phyloP scores from a whole-genome alignment of 495 filamentous ascomycete genomes.

The Podospora pseudocomata region DNA sequence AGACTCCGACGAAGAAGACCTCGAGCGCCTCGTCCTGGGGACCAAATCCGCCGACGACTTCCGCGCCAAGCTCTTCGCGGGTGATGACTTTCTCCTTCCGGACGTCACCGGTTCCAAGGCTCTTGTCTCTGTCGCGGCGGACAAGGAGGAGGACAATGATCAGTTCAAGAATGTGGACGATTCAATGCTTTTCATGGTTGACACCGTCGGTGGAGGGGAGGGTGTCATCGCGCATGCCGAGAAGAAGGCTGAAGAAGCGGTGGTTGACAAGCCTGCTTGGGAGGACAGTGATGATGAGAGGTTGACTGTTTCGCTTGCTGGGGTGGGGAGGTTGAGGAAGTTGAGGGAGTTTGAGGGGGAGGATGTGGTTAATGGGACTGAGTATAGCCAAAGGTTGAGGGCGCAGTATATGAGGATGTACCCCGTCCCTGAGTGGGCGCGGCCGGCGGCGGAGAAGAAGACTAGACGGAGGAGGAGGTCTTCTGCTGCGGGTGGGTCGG shows the following conservation, averaged over 20 bases:
- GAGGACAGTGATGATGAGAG: constrained; percentile 94
- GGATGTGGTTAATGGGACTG: constrained; percentile 78
- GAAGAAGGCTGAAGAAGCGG: constrained; percentile 30
- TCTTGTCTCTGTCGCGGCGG: constrained; percentile 20
- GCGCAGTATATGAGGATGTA: constrained; percentile 78
- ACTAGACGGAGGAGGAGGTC: constrained; percentile 44
- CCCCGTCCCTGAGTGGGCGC: constrained; percentile 76
- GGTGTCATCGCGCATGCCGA: constrained; percentile 25
- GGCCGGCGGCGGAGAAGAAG: constrained; percentile 48
- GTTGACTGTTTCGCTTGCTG: constrained; percentile 73
- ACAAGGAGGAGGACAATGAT: constrained; percentile 29
- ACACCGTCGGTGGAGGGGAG: constrained; percentile 39
- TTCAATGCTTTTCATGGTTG: constrained; percentile 54
- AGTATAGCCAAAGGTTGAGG: constrained; percentile 70
- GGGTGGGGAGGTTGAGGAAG: constrained; percentile 70
- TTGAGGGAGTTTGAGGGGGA: constrained; percentile 74
- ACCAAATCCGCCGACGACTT: constrained; percentile 66
- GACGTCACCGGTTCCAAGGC: constrained; percentile 35
- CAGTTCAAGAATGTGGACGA: constrained; percentile 56
- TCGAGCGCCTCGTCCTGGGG: constrained; percentile 83
- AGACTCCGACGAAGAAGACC: constrained; percentile 74
- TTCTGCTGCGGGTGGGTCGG: constrained; percentile 40
- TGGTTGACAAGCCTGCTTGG: constrained; percentile 62
- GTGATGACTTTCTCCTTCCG: constrained; percentile 27
- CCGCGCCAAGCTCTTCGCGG: constrained; percentile 59